Conservation (phyloP, 345 rosid species). For the Psidium friedrichsthalianum region DNA sequence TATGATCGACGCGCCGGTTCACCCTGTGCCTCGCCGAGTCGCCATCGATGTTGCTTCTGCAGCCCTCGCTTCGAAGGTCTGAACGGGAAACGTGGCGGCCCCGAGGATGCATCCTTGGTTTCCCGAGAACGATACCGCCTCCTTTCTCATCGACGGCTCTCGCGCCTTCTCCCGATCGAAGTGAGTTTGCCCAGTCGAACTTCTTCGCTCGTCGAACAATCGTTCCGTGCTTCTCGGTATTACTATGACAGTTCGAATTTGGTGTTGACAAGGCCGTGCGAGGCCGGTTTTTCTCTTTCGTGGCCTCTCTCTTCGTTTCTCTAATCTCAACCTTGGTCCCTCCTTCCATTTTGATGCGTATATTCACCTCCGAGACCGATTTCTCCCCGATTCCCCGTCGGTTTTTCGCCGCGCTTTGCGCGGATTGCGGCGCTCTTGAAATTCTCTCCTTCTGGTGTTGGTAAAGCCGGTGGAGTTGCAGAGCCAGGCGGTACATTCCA, state of each 20-base stretch:
- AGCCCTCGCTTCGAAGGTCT: neutral
- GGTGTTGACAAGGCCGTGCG: neutral
- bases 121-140: neutral
- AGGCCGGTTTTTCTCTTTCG: neutral
- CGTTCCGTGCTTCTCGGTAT: neutral
- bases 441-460: slow-evolving; percentile 40
- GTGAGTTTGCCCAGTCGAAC: slow-evolving; percentile 40
- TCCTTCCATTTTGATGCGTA: slow-evolving; percentile 63
- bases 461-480: slow-evolving; percentile 59
- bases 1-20: neutral
- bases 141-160: neutral
- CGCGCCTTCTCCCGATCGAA: slow-evolving; percentile 18
- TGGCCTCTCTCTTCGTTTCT: slow-evolving; percentile 35
- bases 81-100: neutral
- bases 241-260: neutral
- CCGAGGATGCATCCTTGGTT: neutral
- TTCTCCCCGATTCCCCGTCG: slow-evolving; percentile 9
- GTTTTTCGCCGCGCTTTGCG: neutral
- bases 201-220: slow-evolving; percentile 5
- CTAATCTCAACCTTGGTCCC: slow-evolving; percentile 55
- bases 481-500: slow-evolving; percentile 51
- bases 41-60: neutral
- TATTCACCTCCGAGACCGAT: slow-evolving; percentile 36
- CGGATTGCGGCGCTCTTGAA: neutral
- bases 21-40: neutral